phyloP scores from a whole-genome alignment of 2,329 filamentous ascomycete genomes.

The Penicillium sp. region DNA sequence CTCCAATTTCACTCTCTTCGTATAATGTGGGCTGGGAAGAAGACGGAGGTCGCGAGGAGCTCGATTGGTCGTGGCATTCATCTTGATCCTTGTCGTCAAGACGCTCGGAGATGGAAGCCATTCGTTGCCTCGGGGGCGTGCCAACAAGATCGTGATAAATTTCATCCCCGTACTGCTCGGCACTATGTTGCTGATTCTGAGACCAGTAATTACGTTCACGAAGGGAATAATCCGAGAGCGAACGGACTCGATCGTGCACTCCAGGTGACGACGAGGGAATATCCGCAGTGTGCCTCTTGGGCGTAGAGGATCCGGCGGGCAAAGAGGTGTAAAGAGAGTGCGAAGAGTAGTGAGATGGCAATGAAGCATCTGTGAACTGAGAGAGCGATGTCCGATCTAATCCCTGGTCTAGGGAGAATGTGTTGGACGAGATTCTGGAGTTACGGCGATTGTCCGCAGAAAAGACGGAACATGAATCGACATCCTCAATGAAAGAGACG shows the following conservation, averaged over 20 bases:
- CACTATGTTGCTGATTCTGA: constrained; percentile 4
- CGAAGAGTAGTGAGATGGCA: constrained; percentile 28
- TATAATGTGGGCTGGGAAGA: constrained; percentile 24
- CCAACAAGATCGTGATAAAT: constrained; percentile 27
- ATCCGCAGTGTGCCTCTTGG: constrained; percentile 19
- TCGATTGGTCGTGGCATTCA: constrained; percentile 8
- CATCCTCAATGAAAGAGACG: constrained; percentile 41
- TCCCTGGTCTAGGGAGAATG: constrained; percentile 23
- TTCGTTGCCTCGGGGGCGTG: constrained; percentile 25
- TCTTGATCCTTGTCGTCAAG: constrained; percentile 23
- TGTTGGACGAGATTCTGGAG: constrained; percentile 23
- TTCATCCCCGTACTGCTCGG: constrained; percentile 14
- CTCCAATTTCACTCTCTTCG: constrained; percentile 34
- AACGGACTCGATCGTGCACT: constrained; percentile 22
- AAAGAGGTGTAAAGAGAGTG: constrained; percentile 24
- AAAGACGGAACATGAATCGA: constrained; percentile 29
- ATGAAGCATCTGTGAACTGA: constrained; percentile 28
- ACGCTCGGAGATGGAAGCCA: constrained; percentile 33
- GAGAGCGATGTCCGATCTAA: constrained; percentile 26
- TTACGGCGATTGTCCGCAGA: constrained; percentile 28
- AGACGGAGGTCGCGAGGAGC: constrained; percentile 16
- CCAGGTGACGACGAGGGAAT: constrained; percentile 24
- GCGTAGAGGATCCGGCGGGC: constrained; percentile 8
- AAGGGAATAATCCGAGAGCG: constrained; percentile 26
- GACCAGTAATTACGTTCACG: constrained; percentile 20